A percentile compares a stretch with the other conserved stretches of the same genome.
Evolutionary conservation across 1,139 yeast genomes (phyloP).

Genomic region (Suhomyces ambrosiae): DNA sequence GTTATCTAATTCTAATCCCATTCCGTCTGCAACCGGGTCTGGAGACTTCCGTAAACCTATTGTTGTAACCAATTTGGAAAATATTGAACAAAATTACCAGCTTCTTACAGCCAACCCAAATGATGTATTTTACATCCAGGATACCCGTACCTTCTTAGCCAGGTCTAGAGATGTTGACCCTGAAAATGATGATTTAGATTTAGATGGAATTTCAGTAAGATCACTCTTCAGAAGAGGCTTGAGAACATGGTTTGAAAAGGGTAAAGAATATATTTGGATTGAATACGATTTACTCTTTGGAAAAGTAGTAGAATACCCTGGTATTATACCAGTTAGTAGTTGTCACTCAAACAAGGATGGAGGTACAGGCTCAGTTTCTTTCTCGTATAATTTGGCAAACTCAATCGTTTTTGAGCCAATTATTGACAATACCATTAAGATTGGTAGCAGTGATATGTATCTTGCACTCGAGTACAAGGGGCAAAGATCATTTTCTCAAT

Average conservation of each 20-base stretch:
- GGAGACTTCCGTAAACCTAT: not conserved
- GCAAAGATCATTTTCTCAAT: not conserved
- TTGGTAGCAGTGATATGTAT: not conserved
- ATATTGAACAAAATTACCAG: not conserved
- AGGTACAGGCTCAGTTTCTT: constrained; percentile 21
- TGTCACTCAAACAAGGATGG: constrained; percentile 29
- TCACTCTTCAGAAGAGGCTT: not conserved
- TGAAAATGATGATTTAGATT: not conserved
- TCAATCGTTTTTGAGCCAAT: not conserved
- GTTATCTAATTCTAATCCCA: no score
- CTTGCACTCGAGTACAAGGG: not conserved
- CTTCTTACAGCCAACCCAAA: constrained; percentile 1
- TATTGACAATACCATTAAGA: not conserved
- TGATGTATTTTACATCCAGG: constrained; percentile 6
- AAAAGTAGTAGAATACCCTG: constrained; percentile 18
- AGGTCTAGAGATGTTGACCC: not conserved
- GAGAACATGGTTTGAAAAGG: not conserved
- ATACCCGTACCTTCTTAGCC: constrained; percentile 6
- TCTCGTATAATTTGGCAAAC: constrained; percentile 12
- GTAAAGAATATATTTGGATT: constrained; percentile 18
- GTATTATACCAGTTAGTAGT: constrained; percentile 26
- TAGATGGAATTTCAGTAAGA: not conserved
- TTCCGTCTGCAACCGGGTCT: no score
- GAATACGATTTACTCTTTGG: constrained; percentile 15
- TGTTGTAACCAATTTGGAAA: not conserved